Evolutionary conservation across 2,329 filamentous ascomycete species (phyloP).

Genomic region (Xylogone sp.): DNA sequence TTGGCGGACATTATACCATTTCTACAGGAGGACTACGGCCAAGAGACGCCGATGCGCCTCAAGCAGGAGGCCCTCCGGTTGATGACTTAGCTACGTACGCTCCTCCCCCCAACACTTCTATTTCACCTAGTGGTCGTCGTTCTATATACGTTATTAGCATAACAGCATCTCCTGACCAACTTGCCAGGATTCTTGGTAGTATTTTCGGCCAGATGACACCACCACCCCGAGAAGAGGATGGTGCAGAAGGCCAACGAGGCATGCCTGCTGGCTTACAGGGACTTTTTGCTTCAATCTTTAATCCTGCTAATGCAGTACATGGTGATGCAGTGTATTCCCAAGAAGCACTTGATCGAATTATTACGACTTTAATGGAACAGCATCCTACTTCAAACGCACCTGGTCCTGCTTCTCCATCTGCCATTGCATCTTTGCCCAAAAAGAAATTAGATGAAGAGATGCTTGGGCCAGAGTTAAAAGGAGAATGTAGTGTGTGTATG

Average conservation of each 20-base stretch:
- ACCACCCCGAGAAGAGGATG: constrained; percentile 14
- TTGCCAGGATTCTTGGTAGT: constrained; percentile 21
- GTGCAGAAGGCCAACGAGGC: constrained; percentile 19
- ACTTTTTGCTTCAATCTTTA: constrained; percentile 49
- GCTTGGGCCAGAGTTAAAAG: constrained; percentile 59
- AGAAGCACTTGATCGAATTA: constrained; percentile 84
- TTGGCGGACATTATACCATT: constrained; percentile 25
- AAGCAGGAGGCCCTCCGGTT: constrained; percentile 40
- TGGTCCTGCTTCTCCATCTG: constrained; percentile 72
- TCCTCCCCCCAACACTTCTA: constrained; percentile 10
- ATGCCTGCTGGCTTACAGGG: constrained; percentile 43
- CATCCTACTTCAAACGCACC: constrained; percentile 73
- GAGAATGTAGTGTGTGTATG: constrained; percentile 94
- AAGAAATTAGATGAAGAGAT: constrained; percentile 67
- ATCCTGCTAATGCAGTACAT: constrained; percentile 47
- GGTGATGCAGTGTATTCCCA: constrained; percentile 89
- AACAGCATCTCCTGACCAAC: constrained; percentile 22
- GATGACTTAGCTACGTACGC: constrained; percentile 45
- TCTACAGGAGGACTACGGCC: constrained; percentile 37
- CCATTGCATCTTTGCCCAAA: constrained; percentile 70
- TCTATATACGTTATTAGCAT: constrained; percentile 16
- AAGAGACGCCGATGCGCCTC: constrained; percentile 46
- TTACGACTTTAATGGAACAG: constrained; percentile 84
- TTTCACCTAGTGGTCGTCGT: constrained; percentile 12
- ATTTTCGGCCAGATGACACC: constrained; percentile 22